Evolutionary conservation across 2,329 filamentous ascomycete genomes (phyloP).

Genomic region (Bipolaris gigantea): DNA sequence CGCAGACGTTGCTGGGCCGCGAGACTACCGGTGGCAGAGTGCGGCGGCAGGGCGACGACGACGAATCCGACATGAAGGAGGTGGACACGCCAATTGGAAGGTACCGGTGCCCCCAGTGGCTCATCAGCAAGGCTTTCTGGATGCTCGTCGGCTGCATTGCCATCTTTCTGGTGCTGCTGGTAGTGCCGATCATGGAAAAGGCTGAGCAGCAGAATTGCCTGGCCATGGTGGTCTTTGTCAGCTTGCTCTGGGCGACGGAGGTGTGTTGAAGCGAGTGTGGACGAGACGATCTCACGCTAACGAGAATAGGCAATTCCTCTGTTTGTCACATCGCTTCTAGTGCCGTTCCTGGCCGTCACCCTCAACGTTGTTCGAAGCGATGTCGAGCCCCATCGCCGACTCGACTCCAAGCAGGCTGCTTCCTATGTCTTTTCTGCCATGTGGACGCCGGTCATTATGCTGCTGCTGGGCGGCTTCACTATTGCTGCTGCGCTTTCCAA

Average conservation of each 20-base stretch:
- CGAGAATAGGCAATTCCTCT: constrained; percentile 79
- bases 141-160: constrained; percentile 70
- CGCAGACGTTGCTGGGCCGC: constrained; percentile 75
- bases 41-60: constrained; percentile 82
- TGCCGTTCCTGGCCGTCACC: constrained; percentile 90
- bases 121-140: constrained; percentile 80
- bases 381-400: constrained; percentile 66
- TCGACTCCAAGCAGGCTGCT: constrained; percentile 80
- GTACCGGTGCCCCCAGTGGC: constrained; percentile 75
- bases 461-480: constrained; percentile 92
- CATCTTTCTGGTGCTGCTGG: constrained; percentile 74
- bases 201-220: constrained; percentile 95
- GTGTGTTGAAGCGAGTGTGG: constrained; percentile 47
- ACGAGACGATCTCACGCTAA: constrained; percentile 17
- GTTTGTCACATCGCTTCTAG: constrained; percentile 91
- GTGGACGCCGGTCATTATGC: constrained; percentile 99
- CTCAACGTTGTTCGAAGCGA: constrained; percentile 82
- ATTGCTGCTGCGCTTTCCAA: constrained; percentile 94
- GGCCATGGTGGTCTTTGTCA: constrained; percentile 90
- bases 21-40: constrained; percentile 69
- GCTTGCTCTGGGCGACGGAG: constrained; percentile 94
- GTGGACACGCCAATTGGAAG: constrained; percentile 79
- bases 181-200: constrained; percentile 78
- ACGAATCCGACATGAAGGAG: constrained; percentile 65
- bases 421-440: constrained; percentile 88